Percentiles rank a stretch among this genome's conserved stretches.
Conservation (phyloP, 345 rosid species). For the Boechera retrofracta region DNA sequence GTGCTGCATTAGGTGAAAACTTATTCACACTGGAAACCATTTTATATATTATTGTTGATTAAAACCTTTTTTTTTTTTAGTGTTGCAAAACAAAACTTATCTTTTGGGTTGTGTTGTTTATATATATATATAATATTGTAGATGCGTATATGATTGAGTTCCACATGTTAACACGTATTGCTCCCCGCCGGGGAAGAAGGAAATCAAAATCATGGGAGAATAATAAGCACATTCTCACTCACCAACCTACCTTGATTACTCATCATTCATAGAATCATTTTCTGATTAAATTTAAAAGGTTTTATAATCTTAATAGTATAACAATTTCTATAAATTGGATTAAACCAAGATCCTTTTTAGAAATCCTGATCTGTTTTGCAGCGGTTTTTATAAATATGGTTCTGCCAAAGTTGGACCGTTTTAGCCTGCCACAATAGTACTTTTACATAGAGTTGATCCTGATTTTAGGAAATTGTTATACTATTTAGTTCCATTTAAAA, state of each 20-base stretch:
- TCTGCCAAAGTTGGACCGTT: neutral
- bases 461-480: too few species aligned
- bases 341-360: too few species aligned
- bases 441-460: too few species aligned
- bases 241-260: slow-evolving; percentile 3
- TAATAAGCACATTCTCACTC: neutral
- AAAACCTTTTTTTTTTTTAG: neutral
- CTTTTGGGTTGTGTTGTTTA: neutral
- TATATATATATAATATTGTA: neutral
- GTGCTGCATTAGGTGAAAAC: slow-evolving; percentile 30
- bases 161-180: slow-evolving; percentile 18
- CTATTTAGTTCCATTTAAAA: too few species aligned
- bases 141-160: slow-evolving; percentile 1
- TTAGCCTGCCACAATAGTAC: too few species aligned
- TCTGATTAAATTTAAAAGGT: neutral
- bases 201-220: neutral
- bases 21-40: slow-evolving; percentile 28
- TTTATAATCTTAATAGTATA: neutral
- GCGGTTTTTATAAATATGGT: neutral
- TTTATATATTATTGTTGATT: neutral
- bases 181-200: slow-evolving; percentile 12
- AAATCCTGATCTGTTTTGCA: too few species aligned
- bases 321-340: neutral
- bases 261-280: slow-evolving; percentile 3
- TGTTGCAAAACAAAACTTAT: neutral